phyloP scores from a whole-genome alignment of 1,284 basidiomycete genomes.

The Pterula multifida region DNA sequence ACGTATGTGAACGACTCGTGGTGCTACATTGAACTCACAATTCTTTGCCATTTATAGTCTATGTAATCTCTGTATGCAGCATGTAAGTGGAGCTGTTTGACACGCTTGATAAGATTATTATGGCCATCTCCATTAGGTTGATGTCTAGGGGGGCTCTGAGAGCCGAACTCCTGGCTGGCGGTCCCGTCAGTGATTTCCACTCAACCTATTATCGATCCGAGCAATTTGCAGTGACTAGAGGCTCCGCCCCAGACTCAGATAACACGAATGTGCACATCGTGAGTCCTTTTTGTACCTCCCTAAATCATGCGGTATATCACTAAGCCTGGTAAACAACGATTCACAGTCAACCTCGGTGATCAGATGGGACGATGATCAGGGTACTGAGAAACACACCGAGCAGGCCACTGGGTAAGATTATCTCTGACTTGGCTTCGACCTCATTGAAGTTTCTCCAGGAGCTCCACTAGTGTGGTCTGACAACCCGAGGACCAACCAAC shows the following conservation, averaged over 20 bases:
- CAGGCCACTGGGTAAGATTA: neutral
- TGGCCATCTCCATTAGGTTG: neutral
- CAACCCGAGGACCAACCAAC: too few species aligned
- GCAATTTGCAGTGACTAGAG: neutral
- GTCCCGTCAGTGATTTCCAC: neutral
- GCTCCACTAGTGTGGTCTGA: too few species aligned
- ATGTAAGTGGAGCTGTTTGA: neutral
- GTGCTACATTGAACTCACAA: neutral
- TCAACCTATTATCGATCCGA: neutral
- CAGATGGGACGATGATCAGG: neutral
- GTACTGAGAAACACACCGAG: neutral
- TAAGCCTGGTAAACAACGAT: neutral
- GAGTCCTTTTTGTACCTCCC: too few species aligned
- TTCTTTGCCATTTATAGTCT: neutral
- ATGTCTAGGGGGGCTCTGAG: neutral
- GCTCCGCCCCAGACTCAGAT: too few species aligned
- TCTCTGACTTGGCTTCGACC: too few species aligned
- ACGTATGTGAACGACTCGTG: neutral
- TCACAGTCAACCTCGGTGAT: neutral
- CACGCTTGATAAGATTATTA: neutral
- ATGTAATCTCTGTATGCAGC: neutral
- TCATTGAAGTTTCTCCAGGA: too few species aligned
- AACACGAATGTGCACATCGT: neutral
- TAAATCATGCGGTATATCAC: too few species aligned
- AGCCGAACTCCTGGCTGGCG: neutral